A percentile compares a stretch with the other conserved stretches of the same genome.
Evolutionary conservation across 257 asterid species (phyloP).

Genomic region (Thymus quinquecostatus): DNA sequence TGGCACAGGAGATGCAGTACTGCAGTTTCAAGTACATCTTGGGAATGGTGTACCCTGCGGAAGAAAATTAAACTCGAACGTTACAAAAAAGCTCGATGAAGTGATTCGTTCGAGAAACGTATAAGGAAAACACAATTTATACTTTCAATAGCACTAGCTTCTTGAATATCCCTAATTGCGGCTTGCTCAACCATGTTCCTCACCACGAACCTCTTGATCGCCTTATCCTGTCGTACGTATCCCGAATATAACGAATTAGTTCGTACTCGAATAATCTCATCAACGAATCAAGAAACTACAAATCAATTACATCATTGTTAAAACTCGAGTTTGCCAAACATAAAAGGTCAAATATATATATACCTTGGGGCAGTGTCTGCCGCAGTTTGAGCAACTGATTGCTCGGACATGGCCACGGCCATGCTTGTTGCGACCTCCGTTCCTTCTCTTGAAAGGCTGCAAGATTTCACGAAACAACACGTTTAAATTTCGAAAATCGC

Average conservation of each 20-base stretch:
- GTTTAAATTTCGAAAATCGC: neutral
- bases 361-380: slow-evolving; percentile 82
- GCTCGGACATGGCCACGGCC: slow-evolving; percentile 71
- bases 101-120: neutral
- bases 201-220: slow-evolving; percentile 67
- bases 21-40: slow-evolving; percentile 85
- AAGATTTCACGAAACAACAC: neutral
- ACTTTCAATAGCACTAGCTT: slow-evolving; percentile 68
- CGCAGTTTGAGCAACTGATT: slow-evolving; percentile 79
- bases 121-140: neutral
- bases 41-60: slow-evolving; percentile 63
- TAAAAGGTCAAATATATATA: neutral
- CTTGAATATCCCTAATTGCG: slow-evolving; percentile 73
- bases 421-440: slow-evolving; percentile 78
- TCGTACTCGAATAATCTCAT: neutral
- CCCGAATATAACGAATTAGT: no score
- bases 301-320: no score
- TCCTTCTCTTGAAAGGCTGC: slow-evolving; percentile 73
- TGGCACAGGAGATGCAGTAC: slow-evolving; percentile 85
- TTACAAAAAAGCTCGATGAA: neutral
- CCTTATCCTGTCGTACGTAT: slow-evolving; percentile 49
- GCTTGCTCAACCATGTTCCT: slow-evolving; percentile 78
- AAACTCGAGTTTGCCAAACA: no score
- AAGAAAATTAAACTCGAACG: neutral
- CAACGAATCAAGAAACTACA: neutral